Percentiles rank a stretch among this genome's conserved stretches.
Evolutionary conservation across 495 filamentous ascomycete genomes (phyloP).

Genomic region (Podospora australis): DNA sequence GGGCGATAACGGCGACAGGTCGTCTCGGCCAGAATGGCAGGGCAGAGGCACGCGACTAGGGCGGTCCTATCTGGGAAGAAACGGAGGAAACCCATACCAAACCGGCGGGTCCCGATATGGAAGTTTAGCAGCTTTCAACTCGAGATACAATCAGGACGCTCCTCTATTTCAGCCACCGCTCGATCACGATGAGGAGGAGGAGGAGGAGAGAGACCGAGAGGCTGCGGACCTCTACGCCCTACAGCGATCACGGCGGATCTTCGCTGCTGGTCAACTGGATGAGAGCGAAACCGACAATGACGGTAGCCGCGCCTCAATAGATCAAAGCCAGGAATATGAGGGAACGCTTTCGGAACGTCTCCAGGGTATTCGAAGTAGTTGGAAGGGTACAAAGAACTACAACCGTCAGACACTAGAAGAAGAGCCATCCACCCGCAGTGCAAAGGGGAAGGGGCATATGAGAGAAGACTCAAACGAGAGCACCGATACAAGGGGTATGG

Average conservation of each 20-base stretch:
- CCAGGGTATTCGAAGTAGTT: conserved; percentile 55
- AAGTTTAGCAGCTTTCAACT: conserved; percentile 70
- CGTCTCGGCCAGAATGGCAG: conserved; percentile 26
- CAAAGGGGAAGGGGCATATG: conserved; percentile 31
- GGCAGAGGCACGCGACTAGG: conserved; percentile 31
- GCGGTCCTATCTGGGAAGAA: conserved; percentile 30
- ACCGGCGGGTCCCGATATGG: conserved; percentile 59
- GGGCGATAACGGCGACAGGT: conserved; percentile 47
- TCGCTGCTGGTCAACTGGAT: conserved; percentile 69
- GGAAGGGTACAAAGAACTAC: conserved; percentile 46
- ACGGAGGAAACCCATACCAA: conserved; percentile 64
- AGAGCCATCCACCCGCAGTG: conserved; percentile 34
- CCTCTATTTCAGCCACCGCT: conserved; percentile 82
- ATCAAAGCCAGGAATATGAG: conserved; percentile 49
- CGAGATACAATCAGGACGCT: conserved; percentile 63
- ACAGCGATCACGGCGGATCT: conserved; percentile 79
- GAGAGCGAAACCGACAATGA: conserved; percentile 78
- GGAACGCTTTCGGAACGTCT: conserved; percentile 33
- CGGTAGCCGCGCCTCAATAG: conserved; percentile 48
- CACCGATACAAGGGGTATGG: conserved; percentile 63
- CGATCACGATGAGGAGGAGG: conserved; percentile 85
- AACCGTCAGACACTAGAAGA: conserved; percentile 15
- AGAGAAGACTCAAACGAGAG: conserved; percentile 31
- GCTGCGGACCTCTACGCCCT: conserved; percentile 89
- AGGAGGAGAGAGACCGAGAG: conserved; percentile 84